These are phyloP conservation scores for Fusarium goolgardi DNA, from an alignment of 2,329 filamentous ascomycete species.

Conservation along the genomic window DNA sequence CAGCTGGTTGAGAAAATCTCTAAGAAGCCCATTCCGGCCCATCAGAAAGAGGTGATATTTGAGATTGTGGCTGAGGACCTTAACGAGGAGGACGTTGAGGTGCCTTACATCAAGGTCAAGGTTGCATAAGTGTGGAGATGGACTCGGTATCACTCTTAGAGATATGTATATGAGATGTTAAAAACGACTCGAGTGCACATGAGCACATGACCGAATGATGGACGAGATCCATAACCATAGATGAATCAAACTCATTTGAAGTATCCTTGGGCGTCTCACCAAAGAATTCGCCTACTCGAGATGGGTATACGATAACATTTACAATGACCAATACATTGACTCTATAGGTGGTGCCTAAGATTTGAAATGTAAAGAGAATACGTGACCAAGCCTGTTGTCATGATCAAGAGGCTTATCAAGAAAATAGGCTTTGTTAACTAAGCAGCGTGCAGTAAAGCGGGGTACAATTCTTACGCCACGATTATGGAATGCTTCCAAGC, in stretches of 20 bases:
- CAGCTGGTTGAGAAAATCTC: conserved; percentile 88
- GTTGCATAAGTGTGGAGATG: conserved; percentile 53
- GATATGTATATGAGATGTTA: conserved; percentile 27
- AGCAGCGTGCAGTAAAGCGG: conserved; percentile 41
- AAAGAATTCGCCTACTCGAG: neutral
- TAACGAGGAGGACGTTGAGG: conserved; percentile 92
- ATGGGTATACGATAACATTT: neutral
- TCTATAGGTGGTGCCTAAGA: neutral
- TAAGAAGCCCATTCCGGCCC: conserved; percentile 89
- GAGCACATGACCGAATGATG: conserved; percentile 33
- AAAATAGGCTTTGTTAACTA: conserved; percentile 31
- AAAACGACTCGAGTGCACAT: conserved; percentile 26
- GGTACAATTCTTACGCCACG: conserved; percentile 43
- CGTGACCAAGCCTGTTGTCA: conserved; percentile 31
- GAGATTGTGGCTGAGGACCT: conserved; percentile 93
- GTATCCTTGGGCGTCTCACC: neutral
- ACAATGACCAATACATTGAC: neutral
- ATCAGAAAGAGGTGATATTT: conserved; percentile 96
- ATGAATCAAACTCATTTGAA: conserved; percentile 34
- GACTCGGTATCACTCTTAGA: conserved; percentile 7
- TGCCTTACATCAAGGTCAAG: conserved; percentile 95
- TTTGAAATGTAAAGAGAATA: neutral
- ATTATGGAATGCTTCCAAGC: conserved; percentile 42
- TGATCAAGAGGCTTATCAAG: conserved; percentile 41
- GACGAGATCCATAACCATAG: conserved; percentile 38